These are phyloP conservation scores for Talaromyces pinophilus DNA, from an alignment of 2,329 filamentous ascomycete species.

Conservation along the genomic window DNA sequence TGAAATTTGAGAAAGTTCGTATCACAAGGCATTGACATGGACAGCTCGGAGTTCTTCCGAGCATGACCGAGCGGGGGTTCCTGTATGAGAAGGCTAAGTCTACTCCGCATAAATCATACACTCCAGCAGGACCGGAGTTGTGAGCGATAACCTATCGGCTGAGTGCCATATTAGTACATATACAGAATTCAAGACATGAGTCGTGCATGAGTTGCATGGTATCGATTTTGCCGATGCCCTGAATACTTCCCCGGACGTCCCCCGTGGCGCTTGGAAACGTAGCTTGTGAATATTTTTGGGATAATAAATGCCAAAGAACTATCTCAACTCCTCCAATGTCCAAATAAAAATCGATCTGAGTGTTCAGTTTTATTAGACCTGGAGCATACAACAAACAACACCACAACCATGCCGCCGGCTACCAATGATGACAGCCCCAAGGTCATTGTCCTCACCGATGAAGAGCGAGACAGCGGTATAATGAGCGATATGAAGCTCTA, in stretches of 20 bases:
- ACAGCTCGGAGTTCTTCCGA: background rate
- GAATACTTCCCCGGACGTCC: background rate
- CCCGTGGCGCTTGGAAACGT: background rate
- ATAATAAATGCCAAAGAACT: background rate
- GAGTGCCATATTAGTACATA: background rate
- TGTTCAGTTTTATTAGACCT: background rate
- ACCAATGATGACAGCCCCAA: background rate
- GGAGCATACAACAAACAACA: background rate
- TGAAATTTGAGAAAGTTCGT: background rate
- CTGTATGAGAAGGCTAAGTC: background rate
- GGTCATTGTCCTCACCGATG: constrained; percentile 4
- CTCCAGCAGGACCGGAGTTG: background rate
- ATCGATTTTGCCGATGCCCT: background rate
- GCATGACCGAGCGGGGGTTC: background rate
- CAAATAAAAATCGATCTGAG: background rate
- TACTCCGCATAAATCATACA: background rate
- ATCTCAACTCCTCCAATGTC: background rate
- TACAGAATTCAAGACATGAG: background rate
- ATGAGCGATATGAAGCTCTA: constrained; percentile 17
- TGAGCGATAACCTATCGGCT: background rate
- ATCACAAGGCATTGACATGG: background rate
- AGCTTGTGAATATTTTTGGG: background rate
- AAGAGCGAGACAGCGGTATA: constrained; percentile 14
- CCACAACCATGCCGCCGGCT: background rate
- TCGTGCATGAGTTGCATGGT: background rate